Base-by-base conservation (phyloP, 805 yeast genomes). In the Teunomyces aglyptinius region DNA sequence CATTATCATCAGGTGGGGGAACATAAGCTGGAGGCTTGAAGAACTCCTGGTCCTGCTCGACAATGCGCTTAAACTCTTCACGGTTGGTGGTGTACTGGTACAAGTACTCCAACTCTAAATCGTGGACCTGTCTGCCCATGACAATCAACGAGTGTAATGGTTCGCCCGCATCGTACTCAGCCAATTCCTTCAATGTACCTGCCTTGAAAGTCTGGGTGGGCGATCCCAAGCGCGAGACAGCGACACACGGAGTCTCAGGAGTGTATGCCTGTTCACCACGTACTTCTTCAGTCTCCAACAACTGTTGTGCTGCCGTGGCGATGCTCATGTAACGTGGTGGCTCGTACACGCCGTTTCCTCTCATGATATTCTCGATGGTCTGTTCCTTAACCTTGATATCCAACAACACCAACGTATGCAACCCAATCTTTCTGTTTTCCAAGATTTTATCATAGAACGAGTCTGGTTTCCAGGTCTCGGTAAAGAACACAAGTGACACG, bases 351-450 rank as follows among this genome's bases (percentile, higher is more conserved):
- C 85, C 71, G 65, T 94, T 80, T 2, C 98, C 98, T 50, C 96
- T 80, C 40, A 96, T 95, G 83, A 92, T 81, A 63, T 91, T 92
- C 60, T 91, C 96, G 51, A 90, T 78, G 61, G 95, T 89, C 68
- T 94, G 99, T 65, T 92, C 99, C 67, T 94, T 94, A 38, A 92
- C 99, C 65, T 92, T 92, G 65, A 92, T 92, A 63, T 92, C 99
- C 41, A 92, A 73, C 49, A 92, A 75, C 32, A 92, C 79, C 48
- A 92, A 74, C 2, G 99, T 94, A 62, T 92, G 99, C 54, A 94
- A 74, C 3, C 99, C 99, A 43, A 92, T 82, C 61, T 76, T 81
- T 58, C 98, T 77, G 67, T 92, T 92, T 67, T 92, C 98, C 82
- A 82, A 70, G 46, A 92, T 72, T 70, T 92, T 91, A 59, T 84